Evolutionary conservation across 352 stramenopile species (phyloP).

Genomic region (Phytophthora sojae): DNA sequence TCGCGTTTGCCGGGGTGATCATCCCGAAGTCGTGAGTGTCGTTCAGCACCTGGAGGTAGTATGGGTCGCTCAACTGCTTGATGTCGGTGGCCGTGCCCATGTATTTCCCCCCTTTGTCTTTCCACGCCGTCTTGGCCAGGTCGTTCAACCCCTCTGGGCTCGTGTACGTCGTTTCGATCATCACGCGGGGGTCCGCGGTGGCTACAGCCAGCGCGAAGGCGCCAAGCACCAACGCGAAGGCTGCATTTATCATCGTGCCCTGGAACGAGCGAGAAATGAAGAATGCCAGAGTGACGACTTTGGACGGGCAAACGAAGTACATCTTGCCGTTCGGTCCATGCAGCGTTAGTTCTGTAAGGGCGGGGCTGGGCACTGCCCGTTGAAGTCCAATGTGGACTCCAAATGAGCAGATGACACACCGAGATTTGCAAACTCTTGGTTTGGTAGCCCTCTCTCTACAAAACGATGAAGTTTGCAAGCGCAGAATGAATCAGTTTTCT

Average conservation of each 20-base stretch:
- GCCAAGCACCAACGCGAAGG: conserved; percentile 19
- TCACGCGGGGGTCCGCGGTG: conserved; percentile 28
- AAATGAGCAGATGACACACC: conserved; percentile 8
- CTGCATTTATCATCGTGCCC: conserved; percentile 17
- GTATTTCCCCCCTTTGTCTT: conserved; percentile 38
- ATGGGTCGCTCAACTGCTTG: conserved; percentile 37
- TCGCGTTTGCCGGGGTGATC: conserved; percentile 42
- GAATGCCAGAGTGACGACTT: conserved; percentile 14
- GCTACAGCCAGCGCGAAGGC: conserved; percentile 18
- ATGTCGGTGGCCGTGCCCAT: conserved; percentile 44
- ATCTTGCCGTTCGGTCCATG: conserved; percentile 24
- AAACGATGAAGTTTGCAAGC: not conserved
- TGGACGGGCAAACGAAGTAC: conserved; percentile 4
- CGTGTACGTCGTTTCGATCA: conserved; percentile 45
- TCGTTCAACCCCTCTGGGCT: conserved; percentile 34
- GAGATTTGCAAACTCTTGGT: conserved; percentile 19
- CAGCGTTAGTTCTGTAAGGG: conserved; percentile 25
- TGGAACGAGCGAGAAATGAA: conserved; percentile 16
- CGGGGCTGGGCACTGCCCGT: conserved; percentile 3
- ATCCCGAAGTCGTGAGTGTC: conserved; percentile 39
- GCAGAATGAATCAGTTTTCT: not conserved
- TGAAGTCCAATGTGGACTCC: not conserved
- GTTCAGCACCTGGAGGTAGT: conserved; percentile 32
- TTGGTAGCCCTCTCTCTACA: not conserved
- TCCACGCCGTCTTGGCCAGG: conserved; percentile 28